Evolutionary conservation across 2,329 filamentous ascomycete species (phyloP).

Genomic region (Talaromyces verruculosus): DNA sequence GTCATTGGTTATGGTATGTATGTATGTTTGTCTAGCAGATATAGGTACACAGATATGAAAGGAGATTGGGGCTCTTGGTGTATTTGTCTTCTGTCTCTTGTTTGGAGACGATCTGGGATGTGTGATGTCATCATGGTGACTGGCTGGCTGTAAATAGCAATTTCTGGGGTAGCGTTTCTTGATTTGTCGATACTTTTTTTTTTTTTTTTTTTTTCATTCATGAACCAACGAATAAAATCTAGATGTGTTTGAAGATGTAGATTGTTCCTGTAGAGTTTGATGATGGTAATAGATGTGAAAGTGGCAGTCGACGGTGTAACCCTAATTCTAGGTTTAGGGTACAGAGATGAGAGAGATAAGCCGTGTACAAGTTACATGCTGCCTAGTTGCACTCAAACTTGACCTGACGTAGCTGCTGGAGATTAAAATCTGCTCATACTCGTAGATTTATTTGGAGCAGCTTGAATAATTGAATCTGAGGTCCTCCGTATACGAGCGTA

Average conservation of each 20-base stretch:
- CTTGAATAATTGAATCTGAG: background rate
- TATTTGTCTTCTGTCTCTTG: background rate
- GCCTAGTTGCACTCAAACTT: background rate
- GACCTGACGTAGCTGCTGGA: background rate
- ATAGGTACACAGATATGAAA: background rate
- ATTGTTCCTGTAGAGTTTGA: background rate
- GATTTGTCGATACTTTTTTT: background rate
- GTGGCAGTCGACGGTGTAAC: background rate
- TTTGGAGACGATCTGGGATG: background rate
- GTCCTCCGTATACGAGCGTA: background rate
- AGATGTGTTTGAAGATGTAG: no score
- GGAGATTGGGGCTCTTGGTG: background rate
- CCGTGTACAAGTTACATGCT: background rate
- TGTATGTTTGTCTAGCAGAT: background rate
- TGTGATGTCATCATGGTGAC: constrained; percentile 19
- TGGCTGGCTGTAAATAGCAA: background rate
- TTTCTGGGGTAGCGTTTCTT: background rate
- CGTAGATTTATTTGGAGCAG: background rate
- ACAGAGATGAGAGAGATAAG: background rate
- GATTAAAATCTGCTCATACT: background rate
- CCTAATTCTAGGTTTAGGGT: constrained; percentile 2
- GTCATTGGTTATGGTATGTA: constrained; percentile 4
- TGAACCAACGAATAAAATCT: background rate
- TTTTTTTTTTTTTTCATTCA: background rate
- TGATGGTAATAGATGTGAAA: background rate